Evolutionary conservation across 1,139 yeast genomes (phyloP), one percentile per base, ranked within the genome.

Genomic region (Insectozyma bohioensis): DNA sequence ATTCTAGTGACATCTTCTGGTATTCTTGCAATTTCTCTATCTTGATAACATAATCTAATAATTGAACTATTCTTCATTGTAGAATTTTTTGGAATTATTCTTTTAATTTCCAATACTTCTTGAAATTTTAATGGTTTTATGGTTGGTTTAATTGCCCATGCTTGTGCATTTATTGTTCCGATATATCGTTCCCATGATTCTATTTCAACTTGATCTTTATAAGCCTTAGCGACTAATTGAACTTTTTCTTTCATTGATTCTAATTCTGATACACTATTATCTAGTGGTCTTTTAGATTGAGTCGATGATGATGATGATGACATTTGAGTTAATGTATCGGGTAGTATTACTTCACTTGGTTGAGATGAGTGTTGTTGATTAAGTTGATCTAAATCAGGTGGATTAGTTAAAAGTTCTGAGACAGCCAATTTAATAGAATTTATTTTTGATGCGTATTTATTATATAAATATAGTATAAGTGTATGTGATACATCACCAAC

Each of bases 61-160:
- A 63, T 61, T 4, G 70, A 38, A 23, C 46, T 46, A 20, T 52
- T 52, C 33, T 46, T 51, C 24, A 51, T 51, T 5, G 49, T 40
- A 13, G 53, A 36, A 19, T 51, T 52, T 39, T 57, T 62, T 0
- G 75, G 67, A 13, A 41, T 56, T 25, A 53, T 46, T 29, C 61
- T 49, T 33, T 45, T 61, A 9, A 83, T 50, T 5, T 60, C 52
- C 28, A 81, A 52, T 16, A 49, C 55, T 23, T 83, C 75, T 12
- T 75, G 73, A 50, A 72, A 76, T 33, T 66, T 51, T 5, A 81
- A 58, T 0, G 80, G 72, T 28, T 62, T 63, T 25, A 68, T 47
- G 0, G 85, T 82, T 0, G 94, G 86, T 31, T 95, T 62, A 0
- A 95, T 86, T 7, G 95, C 88, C 85, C 90, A 83, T 2, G 87